Base-by-base conservation (phyloP, 371 early-diverging fungal species). In the Smittium mucronatum region DNA sequence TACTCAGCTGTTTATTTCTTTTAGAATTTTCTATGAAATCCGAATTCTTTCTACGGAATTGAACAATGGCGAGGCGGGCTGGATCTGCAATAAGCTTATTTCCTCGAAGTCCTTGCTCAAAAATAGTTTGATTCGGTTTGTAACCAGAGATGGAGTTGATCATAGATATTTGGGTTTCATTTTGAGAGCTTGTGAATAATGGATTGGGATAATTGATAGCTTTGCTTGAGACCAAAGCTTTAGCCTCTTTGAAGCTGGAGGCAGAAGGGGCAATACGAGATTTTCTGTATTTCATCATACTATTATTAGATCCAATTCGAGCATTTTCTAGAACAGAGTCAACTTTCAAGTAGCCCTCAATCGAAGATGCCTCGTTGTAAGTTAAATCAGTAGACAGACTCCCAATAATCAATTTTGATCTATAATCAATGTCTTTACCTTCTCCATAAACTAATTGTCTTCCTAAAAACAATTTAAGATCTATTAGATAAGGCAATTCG, bases 401-500 rank as follows among this genome's bases (percentile, higher is more conserved):
- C 34, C 97, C 98, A 32, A 89, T 64, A 2, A 93, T 86, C 11
- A 98, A 75, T 35, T 92, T 91, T n/a, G 82, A 79, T 21, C 92
- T 91, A 76, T 93, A 96, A 61, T 89, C 87, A 5, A 80, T 28
- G 34, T 36, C 76, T 26, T 71, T 74, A 57, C 70, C 59, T 34
- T 57, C 69, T 32, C 79, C 79, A 33, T 79, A 73, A 36, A 73
- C 75, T 29, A 80, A 68, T 0, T 74, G 64, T 15, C 80, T 74
- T 11, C 88, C 90, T 70, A 94, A 81, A 75, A 95, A 97, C 57
- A 96, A 82, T 71, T 95, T 92, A 63, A 98, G 81, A 78, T 97
- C 97, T 1, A 95, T 75, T 57, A 96, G 77, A 72, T 90, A 93
- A 1, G 98, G 95, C 16, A 97, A 70, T 70, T 98, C 99, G 26